Evolutionary conservation across 2,329 filamentous ascomycete species (phyloP).

Genomic region (Aspergillus clavatus): DNA sequence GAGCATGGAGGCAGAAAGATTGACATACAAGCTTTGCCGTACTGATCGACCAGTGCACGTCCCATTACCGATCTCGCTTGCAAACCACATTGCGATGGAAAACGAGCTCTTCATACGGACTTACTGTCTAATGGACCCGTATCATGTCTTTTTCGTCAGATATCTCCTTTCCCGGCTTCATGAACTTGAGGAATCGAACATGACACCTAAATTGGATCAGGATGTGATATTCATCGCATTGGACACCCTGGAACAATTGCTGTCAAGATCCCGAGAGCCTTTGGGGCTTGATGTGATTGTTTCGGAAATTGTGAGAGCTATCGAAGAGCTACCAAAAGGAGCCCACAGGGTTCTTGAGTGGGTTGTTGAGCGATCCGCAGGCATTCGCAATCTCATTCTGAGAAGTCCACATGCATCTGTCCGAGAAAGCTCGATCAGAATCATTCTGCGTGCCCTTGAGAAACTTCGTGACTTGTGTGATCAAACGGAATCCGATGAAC

Average conservation of each 20-base stretch:
- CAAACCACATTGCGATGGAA: slow-evolving; percentile 59
- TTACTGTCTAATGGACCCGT: slow-evolving; percentile 73
- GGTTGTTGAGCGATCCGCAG: slow-evolving; percentile 51
- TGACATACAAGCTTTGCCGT: slow-evolving; percentile 40
- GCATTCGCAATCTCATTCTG: slow-evolving; percentile 62
- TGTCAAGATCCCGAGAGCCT: slow-evolving; percentile 65
- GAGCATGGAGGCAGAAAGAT: slow-evolving; percentile 54
- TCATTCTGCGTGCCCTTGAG: slow-evolving; percentile 51
- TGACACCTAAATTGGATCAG: slow-evolving; percentile 44
- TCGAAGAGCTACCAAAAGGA: slow-evolving; percentile 51
- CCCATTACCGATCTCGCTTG: slow-evolving; percentile 42
- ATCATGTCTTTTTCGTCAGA: slow-evolving; percentile 63
- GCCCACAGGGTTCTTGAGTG: slow-evolving; percentile 59
- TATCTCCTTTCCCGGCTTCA: slow-evolving; percentile 57
- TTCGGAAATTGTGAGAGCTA: slow-evolving; percentile 48
- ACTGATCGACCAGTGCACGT: slow-evolving; percentile 49
- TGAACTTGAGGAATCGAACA: slow-evolving; percentile 45
- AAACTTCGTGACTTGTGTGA: slow-evolving; percentile 46
- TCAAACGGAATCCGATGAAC: slow-evolving; percentile 20
- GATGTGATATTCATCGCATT: slow-evolving; percentile 40
- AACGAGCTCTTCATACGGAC: slow-evolving; percentile 70
- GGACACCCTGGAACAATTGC: slow-evolving; percentile 69
- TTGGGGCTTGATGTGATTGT: slow-evolving; percentile 58
- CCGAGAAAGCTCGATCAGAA: slow-evolving; percentile 49
- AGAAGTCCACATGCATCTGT: slow-evolving; percentile 54